Evolutionary conservation across 2,329 filamentous ascomycete species (phyloP), one percentile per base, ranked within the genome.

Genomic region (Arthrobotrys megalospora): DNA sequence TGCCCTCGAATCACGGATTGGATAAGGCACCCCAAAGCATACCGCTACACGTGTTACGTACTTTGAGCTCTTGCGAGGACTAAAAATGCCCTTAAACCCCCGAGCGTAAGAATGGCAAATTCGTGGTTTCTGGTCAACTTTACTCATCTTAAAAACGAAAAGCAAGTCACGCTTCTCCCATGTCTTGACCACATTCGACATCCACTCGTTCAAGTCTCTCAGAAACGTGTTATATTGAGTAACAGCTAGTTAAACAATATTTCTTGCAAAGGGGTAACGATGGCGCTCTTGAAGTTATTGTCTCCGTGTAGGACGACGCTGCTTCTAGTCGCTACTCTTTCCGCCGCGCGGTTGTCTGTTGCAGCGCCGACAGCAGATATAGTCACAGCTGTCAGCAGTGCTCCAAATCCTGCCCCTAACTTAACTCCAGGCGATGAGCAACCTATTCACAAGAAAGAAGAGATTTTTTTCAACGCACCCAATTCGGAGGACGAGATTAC

Each of bases 51-150:
- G 63, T 76, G 71, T 68, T 28, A 62, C 69, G 48, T 72, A 72
- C 69, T 72, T 72, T 75, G 48, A 73, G 70, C 52, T 62, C 63
- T 75, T 67, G 69, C 16, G 69, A 66, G 38, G 58, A 28, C 24
- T 28, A 28, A 28, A 28, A 65, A 55, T 65, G n/a, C 28, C 10
- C 63, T 66, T 73, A 73, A 62, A 45, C 32, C 7, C 16, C 8
- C 48, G 21, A 43, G 16, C 19, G n/a, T 24, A 55, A 3, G 45
- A 65, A 65, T 66, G 19, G 19, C 48, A 24, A 47, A 43, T 58
- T 48, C 8, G 10, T 60, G 53, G 16, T 14, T 21, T 41, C 28
- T 4, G 14, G 21, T 38, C 28, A 19, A 55, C 28, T 24, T 6
- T 38, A 7, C n/a, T 1, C 19, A 21, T 1, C 36, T 60, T 60